phyloP scores from a whole-genome alignment of 176 grass and related monocot genomes.

The Juncus effusus region DNA sequence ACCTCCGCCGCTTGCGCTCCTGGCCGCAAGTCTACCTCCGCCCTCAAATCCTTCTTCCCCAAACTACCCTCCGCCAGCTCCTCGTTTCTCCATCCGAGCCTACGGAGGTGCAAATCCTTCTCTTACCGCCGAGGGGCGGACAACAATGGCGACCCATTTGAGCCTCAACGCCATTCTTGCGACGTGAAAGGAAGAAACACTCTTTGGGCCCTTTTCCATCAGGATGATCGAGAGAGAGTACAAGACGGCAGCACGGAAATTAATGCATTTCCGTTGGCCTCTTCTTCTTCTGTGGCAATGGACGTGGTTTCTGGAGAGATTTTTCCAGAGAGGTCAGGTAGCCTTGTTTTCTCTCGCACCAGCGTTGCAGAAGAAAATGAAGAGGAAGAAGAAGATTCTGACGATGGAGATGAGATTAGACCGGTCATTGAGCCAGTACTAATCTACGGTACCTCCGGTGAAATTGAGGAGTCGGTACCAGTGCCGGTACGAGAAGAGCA shows the following conservation, averaged over 20 bases:
- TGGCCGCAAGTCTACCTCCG: conserved; percentile 75
- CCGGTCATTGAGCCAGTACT: conserved; percentile 49
- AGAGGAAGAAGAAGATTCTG: conserved; percentile 42
- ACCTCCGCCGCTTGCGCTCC: conserved; percentile 43
- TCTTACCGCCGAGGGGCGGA: conserved; percentile 61
- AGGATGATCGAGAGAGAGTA: conserved; percentile 73
- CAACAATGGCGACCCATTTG: conserved; percentile 29
- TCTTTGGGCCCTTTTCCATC: conserved; percentile 86
- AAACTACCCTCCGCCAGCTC: conserved; percentile 38
- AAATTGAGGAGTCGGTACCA: conserved; percentile 39
- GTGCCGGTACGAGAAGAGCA: conserved; percentile 31
- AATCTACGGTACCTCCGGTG: conserved; percentile 56
- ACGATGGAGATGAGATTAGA: conserved; percentile 64
- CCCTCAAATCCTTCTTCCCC: conserved; percentile 67
- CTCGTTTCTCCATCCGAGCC: conserved; percentile 47
- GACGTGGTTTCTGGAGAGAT: conserved; percentile 39
- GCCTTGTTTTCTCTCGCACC: conserved; percentile 32
- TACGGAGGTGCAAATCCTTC: conserved; percentile 82
- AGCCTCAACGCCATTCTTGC: conserved; percentile 81
- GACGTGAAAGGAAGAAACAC: conserved; percentile 82
- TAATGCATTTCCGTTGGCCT: conserved; percentile 27
- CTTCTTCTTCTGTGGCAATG: conserved; percentile 36
- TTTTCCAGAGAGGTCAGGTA: conserved; percentile 27
- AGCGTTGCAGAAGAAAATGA: conserved; percentile 20
- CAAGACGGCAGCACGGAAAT: conserved; percentile 37